Conservation (phyloP, 306 rosid species). For the Datisca glomerata region DNA sequence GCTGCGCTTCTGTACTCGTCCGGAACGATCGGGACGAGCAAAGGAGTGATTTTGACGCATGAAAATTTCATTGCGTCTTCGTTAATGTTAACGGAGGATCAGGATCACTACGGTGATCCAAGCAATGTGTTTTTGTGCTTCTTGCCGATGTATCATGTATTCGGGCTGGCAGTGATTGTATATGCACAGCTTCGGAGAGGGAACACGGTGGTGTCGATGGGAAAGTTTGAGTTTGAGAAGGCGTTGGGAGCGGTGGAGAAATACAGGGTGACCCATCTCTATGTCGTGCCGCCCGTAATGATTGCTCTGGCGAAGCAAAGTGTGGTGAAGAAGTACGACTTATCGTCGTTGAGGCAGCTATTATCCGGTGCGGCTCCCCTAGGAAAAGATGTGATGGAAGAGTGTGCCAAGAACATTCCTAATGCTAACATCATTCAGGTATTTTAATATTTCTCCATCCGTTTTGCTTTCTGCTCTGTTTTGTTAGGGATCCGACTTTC, state of each 20-base stretch:
- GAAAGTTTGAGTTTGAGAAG: conserved; percentile 21
- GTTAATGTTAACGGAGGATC: conserved; percentile 19
- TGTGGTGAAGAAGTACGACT: conserved; percentile 17
- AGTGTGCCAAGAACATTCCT: conserved; percentile 23
- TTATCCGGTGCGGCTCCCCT: conserved; percentile 31
- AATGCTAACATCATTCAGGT: conserved; percentile 18
- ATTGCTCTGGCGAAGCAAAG: conserved; percentile 17
- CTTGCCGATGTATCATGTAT: conserved; percentile 32
- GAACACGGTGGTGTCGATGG: conserved; percentile 29
- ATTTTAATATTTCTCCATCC: neutral
- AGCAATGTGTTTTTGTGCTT: conserved; percentile 28
- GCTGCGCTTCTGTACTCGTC: conserved; percentile 43
- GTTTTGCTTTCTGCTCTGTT: neutral
- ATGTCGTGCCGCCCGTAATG: conserved; percentile 29
- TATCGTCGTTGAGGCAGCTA: conserved; percentile 25
- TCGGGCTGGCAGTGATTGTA: conserved; percentile 17
- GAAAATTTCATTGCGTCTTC: conserved; percentile 31
- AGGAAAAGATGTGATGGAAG: conserved; percentile 29
- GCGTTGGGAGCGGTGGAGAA: conserved; percentile 21
- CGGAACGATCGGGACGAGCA: conserved; percentile 37
- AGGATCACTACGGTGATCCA: conserved; percentile 18
- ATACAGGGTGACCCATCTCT: conserved; percentile 24
- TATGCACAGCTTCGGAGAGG: conserved; percentile 31
- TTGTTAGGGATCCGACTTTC: neutral
- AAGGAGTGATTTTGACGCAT: conserved; percentile 39